Evolutionary conservation across 108 stramenopile species (phyloP), one percentile per base, ranked within the genome.

Genomic region (Cyclotella atomus): DNA sequence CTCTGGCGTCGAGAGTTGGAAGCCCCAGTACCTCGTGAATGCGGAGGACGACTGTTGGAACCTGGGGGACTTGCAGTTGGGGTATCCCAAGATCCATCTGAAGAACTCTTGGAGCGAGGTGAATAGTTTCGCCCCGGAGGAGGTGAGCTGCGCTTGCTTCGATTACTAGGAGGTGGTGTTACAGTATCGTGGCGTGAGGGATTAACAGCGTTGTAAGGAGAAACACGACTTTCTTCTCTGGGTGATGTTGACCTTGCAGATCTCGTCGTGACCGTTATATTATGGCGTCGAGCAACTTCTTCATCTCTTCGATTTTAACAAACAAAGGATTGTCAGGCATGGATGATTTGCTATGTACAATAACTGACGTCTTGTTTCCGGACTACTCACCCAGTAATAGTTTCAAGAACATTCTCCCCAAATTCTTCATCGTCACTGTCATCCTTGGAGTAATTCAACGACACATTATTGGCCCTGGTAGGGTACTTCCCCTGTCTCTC

Each of bases 31-130:
- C 68, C 53, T 29, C 64, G 38, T 28, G 65, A 59, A 49, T 60
- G 64, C 9, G 64, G 77, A 0, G 77, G 65, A 19, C 64, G 64
- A 36, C 35, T 55, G 61, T 47, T 43, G 23, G 52, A 65, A 20
- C 56, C 19, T 15, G 77, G 70, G 3, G 77, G 77, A 68, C 59
- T 71, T 19, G 69, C 61, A 8, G 65, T 63, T 24, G 77, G 77
- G n/a, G 77, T 79, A 28, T 71, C 77, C 65, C 70, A 79, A 17
- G 70, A 71, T 49, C 77, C 77, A 67, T 79, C 77, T 23, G 70
- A 71, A 12, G 77, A 79, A 33, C 77, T 79, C 70, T 79, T 79
- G 49, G 77, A 79, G 17, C 69, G 77, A 24, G 46, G 70, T 36
- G 69, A 70, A 38, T 63, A 71, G 10, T 36, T 71, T 27, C 77